phyloP scores from a whole-genome alignment of 805 yeast species.

The Wickerhamomyces ciferrii region DNA sequence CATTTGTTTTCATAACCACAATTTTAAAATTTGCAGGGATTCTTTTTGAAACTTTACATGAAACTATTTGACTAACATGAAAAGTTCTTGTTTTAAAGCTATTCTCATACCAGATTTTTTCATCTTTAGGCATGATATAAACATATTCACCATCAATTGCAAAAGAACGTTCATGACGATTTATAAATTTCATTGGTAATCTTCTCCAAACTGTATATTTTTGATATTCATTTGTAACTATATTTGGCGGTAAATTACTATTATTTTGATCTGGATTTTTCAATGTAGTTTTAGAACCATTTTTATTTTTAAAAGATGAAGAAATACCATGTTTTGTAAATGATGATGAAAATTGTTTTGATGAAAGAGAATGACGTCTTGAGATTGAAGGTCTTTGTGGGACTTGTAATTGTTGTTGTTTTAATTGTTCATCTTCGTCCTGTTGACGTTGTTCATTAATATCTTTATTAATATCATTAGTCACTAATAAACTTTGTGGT shows the following conservation, averaged over 20 bases:
- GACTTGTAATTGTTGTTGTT: background rate
- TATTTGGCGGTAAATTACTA: slow-evolving; percentile 13
- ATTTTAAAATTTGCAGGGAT: slow-evolving; percentile 79
- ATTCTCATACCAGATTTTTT: slow-evolving; percentile 64
- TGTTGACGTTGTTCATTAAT: background rate
- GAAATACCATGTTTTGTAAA: slow-evolving; percentile 11
- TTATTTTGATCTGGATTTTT: slow-evolving; percentile 12
- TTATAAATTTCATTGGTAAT: slow-evolving; percentile 78
- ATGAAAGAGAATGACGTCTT: background rate
- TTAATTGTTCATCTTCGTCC: background rate
- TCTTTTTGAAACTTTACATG: slow-evolving; percentile 71
- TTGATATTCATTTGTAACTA: slow-evolving; percentile 43
- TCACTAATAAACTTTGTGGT: slow-evolving; percentile 22
- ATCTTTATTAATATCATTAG: slow-evolving; percentile 1
- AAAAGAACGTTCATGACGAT: slow-evolving; percentile 74
- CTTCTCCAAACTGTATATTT: slow-evolving; percentile 87
- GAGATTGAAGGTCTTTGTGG: background rate
- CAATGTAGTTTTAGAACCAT: slow-evolving; percentile 26
- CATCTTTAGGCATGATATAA: slow-evolving; percentile 83
- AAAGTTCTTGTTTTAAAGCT: slow-evolving; percentile 77
- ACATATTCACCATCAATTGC: slow-evolving; percentile 94
- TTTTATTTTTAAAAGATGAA: slow-evolving; percentile 27
- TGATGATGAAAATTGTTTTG: slow-evolving; percentile 5
- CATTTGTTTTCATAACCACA: slow-evolving; percentile 60
- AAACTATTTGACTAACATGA: slow-evolving; percentile 72